Conservation (phyloP, 1,139 yeast species). For the Ogataea hybrid region DNA sequence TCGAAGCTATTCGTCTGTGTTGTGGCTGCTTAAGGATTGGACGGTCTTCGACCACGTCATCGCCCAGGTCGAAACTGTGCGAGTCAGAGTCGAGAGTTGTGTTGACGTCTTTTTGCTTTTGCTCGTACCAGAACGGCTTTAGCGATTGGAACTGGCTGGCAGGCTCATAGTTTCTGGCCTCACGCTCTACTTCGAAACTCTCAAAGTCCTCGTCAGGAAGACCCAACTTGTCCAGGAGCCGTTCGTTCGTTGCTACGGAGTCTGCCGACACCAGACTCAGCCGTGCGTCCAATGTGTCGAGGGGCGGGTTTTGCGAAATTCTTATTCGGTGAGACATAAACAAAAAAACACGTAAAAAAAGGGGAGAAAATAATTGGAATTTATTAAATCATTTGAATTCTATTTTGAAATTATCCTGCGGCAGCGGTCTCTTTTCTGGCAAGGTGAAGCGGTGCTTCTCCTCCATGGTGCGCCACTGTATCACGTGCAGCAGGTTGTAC, state of each 20-base stretch:
- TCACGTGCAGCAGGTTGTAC: constrained; percentile 54
- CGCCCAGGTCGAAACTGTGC: constrained; percentile 11
- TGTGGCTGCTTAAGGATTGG: constrained; percentile 2
- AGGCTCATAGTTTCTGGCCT: constrained; percentile 17
- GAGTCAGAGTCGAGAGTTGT: constrained; percentile 13
- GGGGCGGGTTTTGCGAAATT: constrained; percentile 4
- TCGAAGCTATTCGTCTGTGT: constrained; percentile 4
- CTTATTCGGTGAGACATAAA: constrained; percentile 9
- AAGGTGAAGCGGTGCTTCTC: constrained; percentile 42
- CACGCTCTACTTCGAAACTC: constrained; percentile 11
- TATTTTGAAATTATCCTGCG: constrained; percentile 23
- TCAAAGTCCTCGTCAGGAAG: constrained; percentile 34
- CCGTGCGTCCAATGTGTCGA: constrained; percentile 5
- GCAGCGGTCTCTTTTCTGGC: constrained; percentile 41
- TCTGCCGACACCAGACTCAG: constrained; percentile 34
- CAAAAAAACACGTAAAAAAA: constrained; percentile 6
- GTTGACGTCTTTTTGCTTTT: constrained; percentile 8
- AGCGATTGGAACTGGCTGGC: constrained; percentile 25
- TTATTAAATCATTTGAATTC: constrained; percentile 9
- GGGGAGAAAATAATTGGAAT: neutral
- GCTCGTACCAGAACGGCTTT: constrained; percentile 17
- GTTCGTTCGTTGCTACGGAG: constrained; percentile 33
- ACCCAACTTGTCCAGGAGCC: constrained; percentile 37
- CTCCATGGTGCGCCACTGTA: constrained; percentile 62
- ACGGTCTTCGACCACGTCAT: constrained; percentile 6